Percentiles rank a stretch among this genome's conserved stretches.
phyloP scores from a whole-genome alignment of 257 asterid genomes.

The Ocimum tenuiflorum region DNA sequence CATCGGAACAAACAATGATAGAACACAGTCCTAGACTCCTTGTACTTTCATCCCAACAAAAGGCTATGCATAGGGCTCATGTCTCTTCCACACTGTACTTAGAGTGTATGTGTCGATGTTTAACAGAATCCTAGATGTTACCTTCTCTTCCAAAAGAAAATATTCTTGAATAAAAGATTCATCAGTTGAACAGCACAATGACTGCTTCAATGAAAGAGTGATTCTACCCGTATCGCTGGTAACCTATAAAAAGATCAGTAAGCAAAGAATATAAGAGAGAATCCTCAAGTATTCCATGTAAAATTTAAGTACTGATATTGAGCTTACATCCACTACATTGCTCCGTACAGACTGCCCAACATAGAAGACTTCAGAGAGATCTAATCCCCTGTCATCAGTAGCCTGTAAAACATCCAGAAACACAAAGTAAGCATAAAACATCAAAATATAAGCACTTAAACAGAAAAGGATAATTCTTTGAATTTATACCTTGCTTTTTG shows the following conservation, averaged over 20 bases:
- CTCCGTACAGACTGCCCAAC: slow-evolving; percentile 93
- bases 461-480: background rate
- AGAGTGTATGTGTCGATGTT: background rate
- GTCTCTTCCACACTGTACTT: slow-evolving; percentile 4
- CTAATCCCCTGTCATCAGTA: slow-evolving; percentile 58
- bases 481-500: slow-evolving; percentile 68
- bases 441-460: background rate
- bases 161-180: slow-evolving; percentile 85
- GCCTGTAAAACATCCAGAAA: slow-evolving; percentile 49
- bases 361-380: slow-evolving; percentile 64
- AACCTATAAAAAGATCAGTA: slow-evolving; percentile 46
- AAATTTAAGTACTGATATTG: slow-evolving; percentile 5
- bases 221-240: slow-evolving; percentile 64
- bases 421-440: background rate
- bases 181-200: slow-evolving; percentile 67
- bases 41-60: background rate
- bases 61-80: background rate
- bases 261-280: slow-evolving; percentile 6
- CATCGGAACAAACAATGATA: background rate
- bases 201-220: slow-evolving; percentile 83
- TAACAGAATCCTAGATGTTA: slow-evolving; percentile 17
- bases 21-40: background rate
- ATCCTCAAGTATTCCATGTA: slow-evolving; percentile 3
- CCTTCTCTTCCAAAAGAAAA: slow-evolving; percentile 86
- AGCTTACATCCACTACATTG: slow-evolving; percentile 65